phyloP scores from a whole-genome alignment of 2,329 filamentous ascomycete genomes.

The Diplodia scrobiculata region DNA sequence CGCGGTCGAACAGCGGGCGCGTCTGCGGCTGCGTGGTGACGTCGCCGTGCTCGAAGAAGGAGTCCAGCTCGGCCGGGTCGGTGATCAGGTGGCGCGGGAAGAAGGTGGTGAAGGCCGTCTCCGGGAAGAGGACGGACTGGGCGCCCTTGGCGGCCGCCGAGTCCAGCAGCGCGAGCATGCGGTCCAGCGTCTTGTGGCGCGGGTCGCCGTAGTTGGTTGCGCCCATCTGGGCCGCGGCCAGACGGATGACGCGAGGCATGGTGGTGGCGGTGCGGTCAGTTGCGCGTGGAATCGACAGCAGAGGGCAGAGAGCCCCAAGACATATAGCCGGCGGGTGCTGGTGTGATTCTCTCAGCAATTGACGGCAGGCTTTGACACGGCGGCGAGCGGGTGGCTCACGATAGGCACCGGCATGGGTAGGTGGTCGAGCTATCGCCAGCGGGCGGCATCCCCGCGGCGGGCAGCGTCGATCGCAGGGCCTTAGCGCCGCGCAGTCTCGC shows the following conservation, averaged over 20 bases:
- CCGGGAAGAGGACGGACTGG: conserved; percentile 56
- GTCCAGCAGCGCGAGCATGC: conserved; percentile 54
- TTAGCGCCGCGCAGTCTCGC: background rate
- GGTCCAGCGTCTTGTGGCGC: conserved; percentile 47
- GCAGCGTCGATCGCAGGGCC: conserved; percentile 8
- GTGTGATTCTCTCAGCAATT: background rate
- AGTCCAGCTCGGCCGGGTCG: conserved; percentile 49
- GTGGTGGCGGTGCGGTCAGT: background rate
- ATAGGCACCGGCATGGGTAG: background rate
- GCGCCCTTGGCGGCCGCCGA: conserved; percentile 49
- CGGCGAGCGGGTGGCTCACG: background rate
- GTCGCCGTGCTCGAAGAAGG: conserved; percentile 54
- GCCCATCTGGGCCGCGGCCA: conserved; percentile 59
- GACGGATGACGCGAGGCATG: conserved; percentile 47
- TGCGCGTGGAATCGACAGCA: background rate
- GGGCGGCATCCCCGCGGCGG: conserved; percentile 5
- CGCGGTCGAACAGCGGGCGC: conserved; percentile 52
- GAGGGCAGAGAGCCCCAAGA: background rate
- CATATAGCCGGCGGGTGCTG: background rate
- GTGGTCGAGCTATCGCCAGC: background rate
- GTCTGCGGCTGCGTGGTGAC: conserved; percentile 48
- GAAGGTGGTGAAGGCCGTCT: conserved; percentile 59
- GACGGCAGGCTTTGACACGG: background rate
- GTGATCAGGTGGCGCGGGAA: conserved; percentile 56
- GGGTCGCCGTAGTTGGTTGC: conserved; percentile 48